Percentiles rank a stretch among this genome's conserved stretches.
Conservation (phyloP, 148 eudicot genomes). For the Fallopia convolvulus region DNA sequence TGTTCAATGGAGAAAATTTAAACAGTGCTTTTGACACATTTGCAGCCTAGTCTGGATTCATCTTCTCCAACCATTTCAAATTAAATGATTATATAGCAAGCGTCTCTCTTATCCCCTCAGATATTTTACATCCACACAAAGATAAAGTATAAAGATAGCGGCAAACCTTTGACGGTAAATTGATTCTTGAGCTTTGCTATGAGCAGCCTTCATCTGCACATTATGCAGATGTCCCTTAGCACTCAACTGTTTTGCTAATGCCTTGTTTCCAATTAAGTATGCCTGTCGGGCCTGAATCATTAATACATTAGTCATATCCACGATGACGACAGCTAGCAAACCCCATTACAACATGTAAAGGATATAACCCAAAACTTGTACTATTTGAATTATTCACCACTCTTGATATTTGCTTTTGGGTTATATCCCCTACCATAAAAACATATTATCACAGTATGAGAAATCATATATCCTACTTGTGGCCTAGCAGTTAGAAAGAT, state of each 20-base stretch:
- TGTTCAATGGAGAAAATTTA: background rate
- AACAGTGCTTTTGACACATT: background rate
- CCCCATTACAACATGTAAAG: background rate
- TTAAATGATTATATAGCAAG: background rate
- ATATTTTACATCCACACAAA: background rate
- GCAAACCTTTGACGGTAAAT: constrained; percentile 79
- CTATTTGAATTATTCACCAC: background rate
- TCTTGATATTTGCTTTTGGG: background rate
- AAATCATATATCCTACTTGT: background rate
- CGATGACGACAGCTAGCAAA: background rate
- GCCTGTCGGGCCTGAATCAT: constrained; percentile 82
- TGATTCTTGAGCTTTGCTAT: constrained; percentile 88
- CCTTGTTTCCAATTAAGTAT: constrained; percentile 77
- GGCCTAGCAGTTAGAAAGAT: background rate
- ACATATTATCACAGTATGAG: background rate
- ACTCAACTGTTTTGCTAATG: constrained; percentile 88
- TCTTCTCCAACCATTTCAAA: background rate
- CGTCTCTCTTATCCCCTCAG: background rate
- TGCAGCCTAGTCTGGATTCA: background rate
- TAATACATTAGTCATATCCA: background rate
- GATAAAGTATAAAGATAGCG: background rate
- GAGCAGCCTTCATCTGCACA: constrained; percentile 96
- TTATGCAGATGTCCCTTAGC: constrained; percentile 87
- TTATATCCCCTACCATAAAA: background rate
- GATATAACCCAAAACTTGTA: background rate